These are phyloP conservation scores for Fusarium paranaense DNA, from an alignment of 2,329 filamentous ascomycete genomes.

Conservation along the genomic window DNA sequence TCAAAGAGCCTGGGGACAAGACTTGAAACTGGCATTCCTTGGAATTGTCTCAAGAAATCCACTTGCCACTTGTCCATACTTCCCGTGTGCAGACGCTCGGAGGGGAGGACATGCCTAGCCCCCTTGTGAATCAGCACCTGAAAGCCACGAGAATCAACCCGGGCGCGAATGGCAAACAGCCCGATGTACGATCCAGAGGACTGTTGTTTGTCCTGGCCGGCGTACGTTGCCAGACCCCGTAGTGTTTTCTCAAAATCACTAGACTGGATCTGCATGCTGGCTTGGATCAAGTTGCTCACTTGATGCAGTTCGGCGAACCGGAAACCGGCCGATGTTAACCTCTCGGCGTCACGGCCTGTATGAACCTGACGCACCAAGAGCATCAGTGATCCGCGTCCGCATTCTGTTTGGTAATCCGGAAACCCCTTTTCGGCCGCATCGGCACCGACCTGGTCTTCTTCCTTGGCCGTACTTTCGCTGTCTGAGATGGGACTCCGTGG, in stretches of 20 bases:
- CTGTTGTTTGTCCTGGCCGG: slow-evolving; percentile 57
- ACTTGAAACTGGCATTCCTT: slow-evolving; percentile 53
- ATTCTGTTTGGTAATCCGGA: slow-evolving; percentile 46
- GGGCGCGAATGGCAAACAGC: slow-evolving; percentile 66
- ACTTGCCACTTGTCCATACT: slow-evolving; percentile 66
- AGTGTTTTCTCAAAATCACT: slow-evolving; percentile 70
- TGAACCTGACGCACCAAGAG: slow-evolving; percentile 77
- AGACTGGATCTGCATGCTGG: slow-evolving; percentile 78
- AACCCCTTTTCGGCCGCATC: slow-evolving; percentile 56
- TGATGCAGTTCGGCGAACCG: slow-evolving; percentile 79
- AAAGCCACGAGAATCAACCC: slow-evolving; percentile 63
- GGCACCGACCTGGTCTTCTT: slow-evolving; percentile 34
- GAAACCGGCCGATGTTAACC: slow-evolving; percentile 77
- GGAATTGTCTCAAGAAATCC: slow-evolving; percentile 63
- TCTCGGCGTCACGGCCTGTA: slow-evolving; percentile 67
- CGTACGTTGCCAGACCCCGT: slow-evolving; percentile 73
- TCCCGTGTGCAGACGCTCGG: slow-evolving; percentile 63
- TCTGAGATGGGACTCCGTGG: slow-evolving; percentile 11
- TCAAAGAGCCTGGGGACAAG: slow-evolving; percentile 49
- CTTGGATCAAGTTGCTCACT: slow-evolving; percentile 75
- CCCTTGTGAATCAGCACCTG: slow-evolving; percentile 71
- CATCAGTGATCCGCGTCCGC: slow-evolving; percentile 80
- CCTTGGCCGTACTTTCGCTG: background rate
- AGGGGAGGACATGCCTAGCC: slow-evolving; percentile 69
- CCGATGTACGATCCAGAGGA: slow-evolving; percentile 66